Conservation (phyloP, 2,329 filamentous ascomycete genomes). For the Fusarium circinatum region DNA sequence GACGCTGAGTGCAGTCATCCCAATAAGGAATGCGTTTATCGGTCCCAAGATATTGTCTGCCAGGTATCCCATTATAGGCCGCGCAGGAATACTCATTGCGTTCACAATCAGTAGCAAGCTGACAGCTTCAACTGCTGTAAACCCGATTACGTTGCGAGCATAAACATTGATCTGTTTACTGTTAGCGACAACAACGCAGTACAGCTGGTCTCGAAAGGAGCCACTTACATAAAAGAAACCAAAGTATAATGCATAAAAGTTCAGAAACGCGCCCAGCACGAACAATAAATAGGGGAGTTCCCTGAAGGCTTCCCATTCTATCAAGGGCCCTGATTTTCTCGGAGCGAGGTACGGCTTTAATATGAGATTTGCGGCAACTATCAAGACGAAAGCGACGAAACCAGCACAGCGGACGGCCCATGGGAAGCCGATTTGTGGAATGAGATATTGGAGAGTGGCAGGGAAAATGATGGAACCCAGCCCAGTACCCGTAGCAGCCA, state of each 20-base stretch:
- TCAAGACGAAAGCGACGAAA: conserved; percentile 66
- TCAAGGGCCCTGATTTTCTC: conserved; percentile 59
- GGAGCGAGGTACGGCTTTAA: conserved; percentile 59
- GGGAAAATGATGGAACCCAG: conserved; percentile 68
- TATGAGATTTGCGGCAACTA: conserved; percentile 52
- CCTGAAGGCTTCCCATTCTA: conserved; percentile 67
- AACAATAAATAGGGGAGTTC: conserved; percentile 66
- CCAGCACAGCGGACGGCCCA: conserved; percentile 73
- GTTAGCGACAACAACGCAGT: conserved; percentile 3
- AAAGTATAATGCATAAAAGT: conserved; percentile 53
- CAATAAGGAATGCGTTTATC: conserved; percentile 55
- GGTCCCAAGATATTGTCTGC: conserved; percentile 65
- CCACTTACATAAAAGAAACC: conserved; percentile 56
- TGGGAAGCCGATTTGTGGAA: conserved; percentile 67
- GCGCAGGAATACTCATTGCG: conserved; percentile 67
- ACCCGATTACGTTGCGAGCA: conserved; percentile 49
- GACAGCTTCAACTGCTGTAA: conserved; percentile 62
- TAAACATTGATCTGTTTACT: conserved; percentile 55
- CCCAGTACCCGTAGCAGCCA: conserved; percentile 68
- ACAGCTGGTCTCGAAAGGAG: conserved; percentile 44
- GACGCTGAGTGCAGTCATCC: conserved; percentile 44
- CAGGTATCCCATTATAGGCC: conserved; percentile 66
- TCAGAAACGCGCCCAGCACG: conserved; percentile 59
- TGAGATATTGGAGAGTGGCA: conserved; percentile 65
- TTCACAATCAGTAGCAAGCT: conserved; percentile 73